These are phyloP conservation scores for Trichodelitschia bisporula DNA, from an alignment of 495 filamentous ascomycete genomes.

Conservation along the genomic window DNA sequence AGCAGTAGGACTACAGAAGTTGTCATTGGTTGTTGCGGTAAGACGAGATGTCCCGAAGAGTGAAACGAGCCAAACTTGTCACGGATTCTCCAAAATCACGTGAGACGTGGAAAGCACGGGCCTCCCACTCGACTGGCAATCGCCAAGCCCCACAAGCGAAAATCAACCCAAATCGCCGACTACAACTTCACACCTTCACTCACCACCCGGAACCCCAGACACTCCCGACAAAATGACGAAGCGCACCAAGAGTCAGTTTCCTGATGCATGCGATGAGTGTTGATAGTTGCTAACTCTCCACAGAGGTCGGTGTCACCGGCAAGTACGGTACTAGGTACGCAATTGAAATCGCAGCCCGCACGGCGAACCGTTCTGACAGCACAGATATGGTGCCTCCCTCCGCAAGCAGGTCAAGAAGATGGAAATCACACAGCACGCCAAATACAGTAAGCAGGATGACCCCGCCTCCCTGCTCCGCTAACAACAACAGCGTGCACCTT, in stretches of 20 bases:
- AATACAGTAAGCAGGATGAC: too few relatives aligned
- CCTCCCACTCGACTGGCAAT: too few relatives aligned
- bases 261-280: constrained; percentile 2
- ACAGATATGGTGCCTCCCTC: constrained; percentile 91
- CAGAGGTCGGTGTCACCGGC: constrained; percentile 66
- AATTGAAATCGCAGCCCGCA: background rate
- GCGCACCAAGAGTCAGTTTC: constrained; percentile 60
- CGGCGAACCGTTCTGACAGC: background rate
- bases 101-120: too few relatives aligned
- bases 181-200: constrained; percentile 7
- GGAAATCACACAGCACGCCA: constrained; percentile 92
- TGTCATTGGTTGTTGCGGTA: too few relatives aligned
- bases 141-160: background rate
- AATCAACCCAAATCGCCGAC: background rate
- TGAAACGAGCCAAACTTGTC: too few relatives aligned
- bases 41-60: too few relatives aligned
- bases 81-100: too few relatives aligned
- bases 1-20: too few relatives aligned
- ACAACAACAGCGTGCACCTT: constrained; percentile 78
- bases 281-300: constrained; percentile 10
- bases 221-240: constrained; percentile 60
- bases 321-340: constrained; percentile 24
- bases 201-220: constrained; percentile 9
- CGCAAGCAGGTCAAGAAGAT: constrained; percentile 99
- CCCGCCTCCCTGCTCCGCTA: too few relatives aligned